A percentile compares a stretch with the other conserved stretches of the same genome.
These are phyloP conservation scores for Trametes punicea DNA, from an alignment of 768 basidiomycete genomes.

Conservation along the genomic window DNA sequence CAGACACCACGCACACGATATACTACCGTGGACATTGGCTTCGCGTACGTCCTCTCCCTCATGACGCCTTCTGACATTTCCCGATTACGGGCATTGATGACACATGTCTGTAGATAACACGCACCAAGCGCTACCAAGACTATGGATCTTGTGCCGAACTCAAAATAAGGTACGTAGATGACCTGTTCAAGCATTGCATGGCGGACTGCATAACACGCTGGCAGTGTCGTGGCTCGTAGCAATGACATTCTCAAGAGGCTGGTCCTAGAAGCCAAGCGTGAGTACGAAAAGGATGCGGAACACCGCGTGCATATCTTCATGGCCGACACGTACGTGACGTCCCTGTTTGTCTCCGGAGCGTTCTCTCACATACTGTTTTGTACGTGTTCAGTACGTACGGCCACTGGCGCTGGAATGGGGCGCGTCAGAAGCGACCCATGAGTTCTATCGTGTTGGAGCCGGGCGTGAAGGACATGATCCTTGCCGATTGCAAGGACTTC, in stretches of 20 bases:
- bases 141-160: conserved; percentile 71
- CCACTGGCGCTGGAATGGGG: conserved; percentile 87
- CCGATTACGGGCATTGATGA: conserved; percentile 14
- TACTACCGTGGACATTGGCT: conserved; percentile 91
- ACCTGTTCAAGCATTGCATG: conserved; percentile 13
- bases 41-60: conserved; percentile 47
- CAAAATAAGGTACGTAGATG: conserved; percentile 65
- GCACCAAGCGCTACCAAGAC: conserved; percentile 73
- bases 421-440: conserved; percentile 86
- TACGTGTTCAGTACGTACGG: conserved; percentile 51
- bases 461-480: conserved; percentile 87
- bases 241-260: conserved; percentile 86
- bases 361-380: conserved; percentile 19
- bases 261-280: conserved; percentile 81
- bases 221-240: conserved; percentile 81
- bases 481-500: conserved; percentile 85
- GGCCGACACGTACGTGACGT: conserved; percentile 75
- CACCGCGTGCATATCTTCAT: conserved; percentile 88
- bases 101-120: conserved; percentile 56
- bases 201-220: conserved; percentile 11
- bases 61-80: conserved; percentile 9
- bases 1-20: conserved; percentile 85
- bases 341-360: background rate
- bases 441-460: conserved; percentile 90
- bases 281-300: conserved; percentile 88